Evolutionary conservation across 1,284 basidiomycete genomes (phyloP).

Genomic region (Psilocybe mexicana): DNA sequence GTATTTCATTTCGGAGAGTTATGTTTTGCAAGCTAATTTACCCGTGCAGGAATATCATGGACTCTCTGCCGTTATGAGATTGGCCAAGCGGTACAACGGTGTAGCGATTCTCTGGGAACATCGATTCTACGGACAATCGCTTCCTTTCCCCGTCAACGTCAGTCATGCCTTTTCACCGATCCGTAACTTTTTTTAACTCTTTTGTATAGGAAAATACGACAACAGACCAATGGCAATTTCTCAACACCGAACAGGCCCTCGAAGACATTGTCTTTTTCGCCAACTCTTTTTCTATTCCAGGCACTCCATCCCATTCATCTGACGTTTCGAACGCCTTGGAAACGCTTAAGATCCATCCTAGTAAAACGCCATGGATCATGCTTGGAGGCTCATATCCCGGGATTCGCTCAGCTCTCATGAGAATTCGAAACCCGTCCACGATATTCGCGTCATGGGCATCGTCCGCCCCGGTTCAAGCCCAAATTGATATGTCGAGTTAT

Average conservation of each 20-base stretch:
- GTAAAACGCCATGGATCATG: slow-evolving; percentile 46
- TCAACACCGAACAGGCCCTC: slow-evolving; percentile 58
- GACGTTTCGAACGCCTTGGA: slow-evolving; percentile 21
- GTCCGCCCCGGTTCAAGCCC: slow-evolving; percentile 50
- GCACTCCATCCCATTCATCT: background rate
- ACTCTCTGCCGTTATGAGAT: slow-evolving; percentile 47
- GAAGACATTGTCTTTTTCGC: slow-evolving; percentile 62
- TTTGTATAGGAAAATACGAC: slow-evolving; percentile 43
- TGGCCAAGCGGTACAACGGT: slow-evolving; percentile 47
- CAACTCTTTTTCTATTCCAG: slow-evolving; percentile 37
- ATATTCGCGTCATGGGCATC: slow-evolving; percentile 52
- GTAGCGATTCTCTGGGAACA: slow-evolving; percentile 59
- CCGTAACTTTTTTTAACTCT: too few species aligned
- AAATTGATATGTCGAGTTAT: slow-evolving; percentile 52
- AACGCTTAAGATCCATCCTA: slow-evolving; percentile 39
- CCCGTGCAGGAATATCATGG: slow-evolving; percentile 41
- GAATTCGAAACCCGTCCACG: slow-evolving; percentile 45
- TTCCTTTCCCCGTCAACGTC: slow-evolving; percentile 52
- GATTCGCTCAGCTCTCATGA: slow-evolving; percentile 39
- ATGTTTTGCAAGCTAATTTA: background rate
- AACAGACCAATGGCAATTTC: slow-evolving; percentile 53
- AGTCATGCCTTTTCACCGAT: slow-evolving; percentile 7
- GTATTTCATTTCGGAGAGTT: background rate
- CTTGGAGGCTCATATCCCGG: slow-evolving; percentile 53
- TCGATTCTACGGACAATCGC: slow-evolving; percentile 54